Evolutionary conservation across 148 eudicot genomes (phyloP), one percentile per base, ranked within the genome.

Genomic region (Cornus controversa): DNA sequence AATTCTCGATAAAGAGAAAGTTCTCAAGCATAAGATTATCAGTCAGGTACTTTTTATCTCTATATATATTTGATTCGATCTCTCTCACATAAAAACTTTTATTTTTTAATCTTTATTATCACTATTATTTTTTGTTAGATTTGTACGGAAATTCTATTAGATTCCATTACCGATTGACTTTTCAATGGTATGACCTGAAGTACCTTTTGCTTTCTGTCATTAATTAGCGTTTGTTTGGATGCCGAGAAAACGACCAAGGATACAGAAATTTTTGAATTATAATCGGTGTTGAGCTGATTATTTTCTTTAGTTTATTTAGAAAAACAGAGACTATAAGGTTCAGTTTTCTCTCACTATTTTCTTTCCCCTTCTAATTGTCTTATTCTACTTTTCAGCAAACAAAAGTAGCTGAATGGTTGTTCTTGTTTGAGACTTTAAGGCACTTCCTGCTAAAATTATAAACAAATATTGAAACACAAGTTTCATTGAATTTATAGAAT

Each of bases 1-100:
- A 81, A 89, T 89, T 71, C 80, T 89, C 68, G 87, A 85, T 65
- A 89, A 89, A 70, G 92, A 87, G 74, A 87, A 89, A 75, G 78
- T 89, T 82, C 84, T 87, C 63, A 87, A 82, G 84, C 88, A 89
- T 78, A 94, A 92, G 81, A 94, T 94, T 97, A 88, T 92, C 72
- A 83, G 83, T 75, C 98, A 94, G 97, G 98, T 94, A 82, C 18
- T n/a, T 4, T 63, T 31, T 31, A 3, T 31, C 34, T 0, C 34
- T 31, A 31, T 31, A 2, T n/a, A n/a, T 15, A 2, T 54, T 4
- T 54, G 60, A 54, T 54, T 40, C 60, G 6, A 54, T 54, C 22
- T 54, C 15, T 16, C 22, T 60, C 64, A 18, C 9, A 60, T 7
- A 22, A 60, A 4, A 18, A 0, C 64, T 60, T 22, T 22, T 60